Conservation (phyloP, 176 grass and related monocot species). For the Triticum dicoccoides region DNA sequence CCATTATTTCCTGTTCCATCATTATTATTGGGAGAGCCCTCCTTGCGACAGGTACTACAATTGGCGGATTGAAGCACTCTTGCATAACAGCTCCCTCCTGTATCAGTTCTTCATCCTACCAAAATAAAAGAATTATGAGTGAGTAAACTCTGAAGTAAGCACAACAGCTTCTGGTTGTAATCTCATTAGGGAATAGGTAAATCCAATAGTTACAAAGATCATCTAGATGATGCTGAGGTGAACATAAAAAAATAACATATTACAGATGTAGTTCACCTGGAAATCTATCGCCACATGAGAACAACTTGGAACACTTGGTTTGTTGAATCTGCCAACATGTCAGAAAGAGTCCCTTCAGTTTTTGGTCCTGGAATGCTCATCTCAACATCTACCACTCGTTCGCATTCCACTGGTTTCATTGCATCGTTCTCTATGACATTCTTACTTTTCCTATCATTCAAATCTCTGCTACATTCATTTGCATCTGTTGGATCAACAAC, state of each 20-base stretch:
- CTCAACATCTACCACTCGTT: background rate
- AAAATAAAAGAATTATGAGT: background rate
- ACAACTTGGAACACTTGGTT: background rate
- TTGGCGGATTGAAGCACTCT: background rate
- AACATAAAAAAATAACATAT: background rate
- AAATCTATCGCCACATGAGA: background rate
- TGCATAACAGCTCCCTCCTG: background rate
- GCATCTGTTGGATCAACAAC: background rate
- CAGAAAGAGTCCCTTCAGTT: background rate
- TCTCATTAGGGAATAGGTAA: background rate
- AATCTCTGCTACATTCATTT: background rate
- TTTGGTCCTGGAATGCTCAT: background rate
- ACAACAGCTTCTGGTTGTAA: background rate
- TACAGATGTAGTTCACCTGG: background rate
- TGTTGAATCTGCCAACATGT: background rate
- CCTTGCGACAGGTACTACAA: background rate
- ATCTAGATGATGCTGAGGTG: background rate
- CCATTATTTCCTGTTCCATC: conserved; percentile 5
- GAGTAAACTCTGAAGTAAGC: background rate
- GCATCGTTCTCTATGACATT: background rate
- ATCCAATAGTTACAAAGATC: background rate
- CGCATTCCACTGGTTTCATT: background rate
- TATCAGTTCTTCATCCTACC: background rate
- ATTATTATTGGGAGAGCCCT: background rate
- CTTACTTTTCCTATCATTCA: background rate